phyloP scores from a whole-genome alignment of 805 yeast species.

The Candida cerambycidarum region DNA sequence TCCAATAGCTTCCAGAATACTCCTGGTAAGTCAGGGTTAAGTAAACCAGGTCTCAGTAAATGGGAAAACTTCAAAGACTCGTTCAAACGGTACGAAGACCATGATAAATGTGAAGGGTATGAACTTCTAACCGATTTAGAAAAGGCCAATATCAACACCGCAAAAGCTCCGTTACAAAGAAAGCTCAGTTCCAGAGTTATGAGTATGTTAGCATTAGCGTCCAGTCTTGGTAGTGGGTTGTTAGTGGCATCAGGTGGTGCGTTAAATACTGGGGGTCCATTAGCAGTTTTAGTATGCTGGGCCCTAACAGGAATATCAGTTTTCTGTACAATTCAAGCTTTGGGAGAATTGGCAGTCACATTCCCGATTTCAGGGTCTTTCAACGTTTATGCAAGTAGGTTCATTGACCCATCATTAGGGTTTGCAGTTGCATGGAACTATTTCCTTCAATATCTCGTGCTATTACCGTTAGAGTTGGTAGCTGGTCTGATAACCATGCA shows the following conservation, averaged over 20 bases:
- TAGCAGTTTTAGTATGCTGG: constrained; percentile 41
- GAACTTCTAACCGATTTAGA: constrained; percentile 34
- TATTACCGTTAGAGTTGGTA: constrained; percentile 64
- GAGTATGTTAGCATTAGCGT: constrained; percentile 46
- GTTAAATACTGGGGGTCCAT: constrained; percentile 39
- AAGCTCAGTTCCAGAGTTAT: constrained; percentile 35
- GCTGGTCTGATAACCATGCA: constrained; percentile 58
- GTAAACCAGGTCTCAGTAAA: constrained; percentile 17
- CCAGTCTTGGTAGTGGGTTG: constrained; percentile 44
- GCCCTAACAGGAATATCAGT: constrained; percentile 36
- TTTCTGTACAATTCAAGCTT: constrained; percentile 39
- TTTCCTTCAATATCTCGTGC: constrained; percentile 55
- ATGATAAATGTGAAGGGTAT: constrained; percentile 21
- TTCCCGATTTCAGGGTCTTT: constrained; percentile 44
- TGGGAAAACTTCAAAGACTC: constrained; percentile 51
- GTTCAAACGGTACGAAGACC: constrained; percentile 35
- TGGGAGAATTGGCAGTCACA: constrained; percentile 48
- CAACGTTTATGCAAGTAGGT: constrained; percentile 59
- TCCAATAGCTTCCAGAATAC: no score
- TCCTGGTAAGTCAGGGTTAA: background rate
- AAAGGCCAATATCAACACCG: constrained; percentile 38
- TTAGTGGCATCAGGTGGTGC: constrained; percentile 43
- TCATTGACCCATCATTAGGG: constrained; percentile 67
- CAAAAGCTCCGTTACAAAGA: constrained; percentile 38
- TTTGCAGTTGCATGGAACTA: constrained; percentile 76